Percentiles rank a stretch among this genome's conserved stretches.
Conservation (phyloP, 1,139 yeast genomes). For the Nakaseomyces kungkrabaensis region DNA sequence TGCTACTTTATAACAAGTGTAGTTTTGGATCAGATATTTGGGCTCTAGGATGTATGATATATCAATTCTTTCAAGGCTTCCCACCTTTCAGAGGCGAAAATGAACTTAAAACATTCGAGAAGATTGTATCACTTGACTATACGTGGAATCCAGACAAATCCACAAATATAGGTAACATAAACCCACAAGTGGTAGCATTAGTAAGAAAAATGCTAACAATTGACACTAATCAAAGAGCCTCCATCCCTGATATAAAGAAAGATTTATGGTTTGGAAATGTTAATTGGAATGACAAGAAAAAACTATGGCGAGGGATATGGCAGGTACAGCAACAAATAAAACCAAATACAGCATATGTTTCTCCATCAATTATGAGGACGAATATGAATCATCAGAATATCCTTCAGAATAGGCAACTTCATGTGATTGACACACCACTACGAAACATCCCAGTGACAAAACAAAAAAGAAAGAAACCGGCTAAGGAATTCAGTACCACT, state of each 20-base stretch:
- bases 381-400: slow-evolving; percentile 7
- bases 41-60: slow-evolving; percentile 75
- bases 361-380: background rate
- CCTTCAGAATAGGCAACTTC: slow-evolving; percentile 15
- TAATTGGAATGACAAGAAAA: slow-evolving; percentile 53
- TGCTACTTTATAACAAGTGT: slow-evolving; percentile 57
- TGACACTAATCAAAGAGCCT: slow-evolving; percentile 58
- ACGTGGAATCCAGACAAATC: slow-evolving; percentile 37
- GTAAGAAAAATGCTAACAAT: slow-evolving; percentile 45
- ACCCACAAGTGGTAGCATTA: slow-evolving; percentile 37
- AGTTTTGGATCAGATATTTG: slow-evolving; percentile 70
- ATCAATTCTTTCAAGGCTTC: slow-evolving; percentile 63
- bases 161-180: slow-evolving; percentile 1
- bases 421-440: slow-evolving; percentile 21
- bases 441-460: slow-evolving; percentile 23
- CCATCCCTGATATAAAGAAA: slow-evolving; percentile 52
- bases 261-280: slow-evolving; percentile 66
- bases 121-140: slow-evolving; percentile 54
- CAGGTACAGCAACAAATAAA: slow-evolving; percentile 7
- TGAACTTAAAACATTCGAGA: slow-evolving; percentile 64
- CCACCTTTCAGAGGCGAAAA: slow-evolving; percentile 77
- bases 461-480: slow-evolving; percentile 24
- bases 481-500: slow-evolving; percentile 24
- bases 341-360: background rate
- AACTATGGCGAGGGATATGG: slow-evolving; percentile 50